These are phyloP conservation scores for Monilinia laxa DNA, from an alignment of 2,329 filamentous ascomycete genomes.

Conservation along the genomic window DNA sequence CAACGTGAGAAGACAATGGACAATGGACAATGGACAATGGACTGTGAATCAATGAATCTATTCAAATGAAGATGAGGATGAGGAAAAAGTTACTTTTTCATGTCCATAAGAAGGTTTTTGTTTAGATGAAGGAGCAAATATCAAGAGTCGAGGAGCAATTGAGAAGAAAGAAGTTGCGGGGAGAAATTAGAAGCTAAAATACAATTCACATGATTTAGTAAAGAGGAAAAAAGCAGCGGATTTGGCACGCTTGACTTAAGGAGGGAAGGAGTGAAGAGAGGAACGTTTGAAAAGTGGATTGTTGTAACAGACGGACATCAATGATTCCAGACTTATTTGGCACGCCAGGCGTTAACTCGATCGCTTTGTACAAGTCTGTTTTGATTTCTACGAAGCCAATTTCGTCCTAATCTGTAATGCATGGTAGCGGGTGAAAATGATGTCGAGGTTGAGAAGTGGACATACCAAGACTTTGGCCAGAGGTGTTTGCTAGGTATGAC, in stretches of 20 bases:
- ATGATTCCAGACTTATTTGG: constrained; percentile 4
- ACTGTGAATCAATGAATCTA: neutral
- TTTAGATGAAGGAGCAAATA: neutral
- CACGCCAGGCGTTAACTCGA: neutral
- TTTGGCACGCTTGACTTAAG: constrained; percentile 9
- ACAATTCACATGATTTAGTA: constrained; percentile 4
- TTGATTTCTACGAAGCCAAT: neutral
- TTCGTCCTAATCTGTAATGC: constrained; percentile 19
- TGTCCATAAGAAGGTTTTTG: neutral
- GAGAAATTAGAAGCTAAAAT: constrained; percentile 11
- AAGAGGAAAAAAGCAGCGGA: neutral
- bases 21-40: too few species aligned
- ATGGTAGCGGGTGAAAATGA: constrained; percentile 12
- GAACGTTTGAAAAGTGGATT: constrained; percentile 16
- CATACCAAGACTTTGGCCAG: constrained; percentile 1
- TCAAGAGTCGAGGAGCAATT: constrained; percentile 3
- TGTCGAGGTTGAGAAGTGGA: constrained; percentile 11
- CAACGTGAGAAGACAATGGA: neutral
- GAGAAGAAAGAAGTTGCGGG: constrained; percentile 10
- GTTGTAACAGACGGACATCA: neutral
- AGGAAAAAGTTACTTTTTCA: neutral
- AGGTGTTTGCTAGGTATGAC: neutral
- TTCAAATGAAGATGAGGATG: neutral
- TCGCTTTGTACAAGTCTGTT: neutral
- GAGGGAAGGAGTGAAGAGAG: constrained; percentile 3